Evolutionary conservation across 192 early-diverging fungal species (phyloP), one percentile per base, ranked within the genome.

Genomic region (Diversispora epigaea): DNA sequence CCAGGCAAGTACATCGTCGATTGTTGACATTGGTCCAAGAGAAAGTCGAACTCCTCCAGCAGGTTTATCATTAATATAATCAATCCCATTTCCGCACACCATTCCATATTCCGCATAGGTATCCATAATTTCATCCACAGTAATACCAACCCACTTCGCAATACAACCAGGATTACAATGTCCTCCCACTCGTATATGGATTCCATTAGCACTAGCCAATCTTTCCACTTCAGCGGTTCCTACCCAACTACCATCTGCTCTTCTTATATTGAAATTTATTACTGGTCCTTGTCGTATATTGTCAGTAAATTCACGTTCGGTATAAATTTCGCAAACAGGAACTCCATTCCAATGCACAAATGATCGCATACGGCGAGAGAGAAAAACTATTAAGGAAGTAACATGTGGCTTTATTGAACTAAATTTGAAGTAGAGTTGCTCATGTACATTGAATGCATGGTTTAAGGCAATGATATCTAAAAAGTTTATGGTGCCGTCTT

Each of bases 111-210:
- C 86, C 80, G 68, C 81, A 80, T 73, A 81, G 47, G 78, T 89
- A 60, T 71, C 75, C 45, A 73, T 83, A 52, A 92, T 76, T 4
- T 91, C 82, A 0, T 82, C 77, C 0, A 86, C 71, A 1, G 84
- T 78, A 6, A 96, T 71, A n/a, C 82, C 54, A 4, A 95, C 81
- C 87, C 89, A 90, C 10, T 76, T 76, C 43, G 92, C 86, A 41
- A 89, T 82, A 1, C 92, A 89, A 41, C 94, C 94, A 17, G 91
- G 91, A 69, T 95, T 95, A 84, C 94, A 95, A 77, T 89, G 90
- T 40, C 91, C 84, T 0, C 94, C 94, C 0, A 87, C 78, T 0
- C 94, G 85, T 40, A 95, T 56, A 62, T 91, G 88, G 41, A 95
- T 90, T 19, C 87, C 81, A 19, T 87, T 77, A 77, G 89, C 80